Evolutionary conservation across 345 rosid species (phyloP), one percentile per base, ranked within the genome.

Genomic region (Citrus inodora): DNA sequence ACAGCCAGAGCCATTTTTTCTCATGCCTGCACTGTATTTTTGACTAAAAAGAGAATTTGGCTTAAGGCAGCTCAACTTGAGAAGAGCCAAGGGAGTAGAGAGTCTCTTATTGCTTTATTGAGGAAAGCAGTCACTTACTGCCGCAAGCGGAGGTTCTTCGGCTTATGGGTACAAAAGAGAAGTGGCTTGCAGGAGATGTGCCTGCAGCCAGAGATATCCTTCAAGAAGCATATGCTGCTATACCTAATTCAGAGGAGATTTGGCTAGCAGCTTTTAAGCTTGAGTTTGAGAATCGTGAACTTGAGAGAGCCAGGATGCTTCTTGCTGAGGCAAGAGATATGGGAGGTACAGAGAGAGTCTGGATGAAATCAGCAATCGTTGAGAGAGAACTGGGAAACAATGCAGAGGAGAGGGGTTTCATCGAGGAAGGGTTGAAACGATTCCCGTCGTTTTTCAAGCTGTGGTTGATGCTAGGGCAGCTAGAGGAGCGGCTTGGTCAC

Each of bases 101-200:
- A 93, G 82, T 90, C 94, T 17, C 95, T 95, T 70, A 93, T 92
- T 85, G 93, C 95, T 32, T 84, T 93, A 78, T 86, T 95, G 78
- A 89, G 94, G 28, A 92, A 86, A 83, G 98, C 98, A 17, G 95
- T 93, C 69, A 90, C 93, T 6, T 93, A 93, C 66, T 87, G 0
- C 40, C 9, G 24, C 98, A 95, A 78, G 95, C 97, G 75, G 97
- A 95, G 84, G 98, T 95, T 79, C 85, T 95, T 72, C 89, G 98
- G 98, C 95, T 93, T 63, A 93, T 93, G 98, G 97, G 95, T 72
- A 98, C 98, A 38, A 95, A 93, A 82, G 98, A 95, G 85, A 95
- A 95, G 82, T 93, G 98, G 98, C 97, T 95, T 80, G 94, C 98
- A 42, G 98, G 98, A 75, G 98, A 95, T 85, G 98, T 93, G 68